Percentiles rank a stretch among this genome's conserved stretches.
Conservation (phyloP, 2,329 filamentous ascomycete species). For the Calonectria pseudoturangicola region DNA sequence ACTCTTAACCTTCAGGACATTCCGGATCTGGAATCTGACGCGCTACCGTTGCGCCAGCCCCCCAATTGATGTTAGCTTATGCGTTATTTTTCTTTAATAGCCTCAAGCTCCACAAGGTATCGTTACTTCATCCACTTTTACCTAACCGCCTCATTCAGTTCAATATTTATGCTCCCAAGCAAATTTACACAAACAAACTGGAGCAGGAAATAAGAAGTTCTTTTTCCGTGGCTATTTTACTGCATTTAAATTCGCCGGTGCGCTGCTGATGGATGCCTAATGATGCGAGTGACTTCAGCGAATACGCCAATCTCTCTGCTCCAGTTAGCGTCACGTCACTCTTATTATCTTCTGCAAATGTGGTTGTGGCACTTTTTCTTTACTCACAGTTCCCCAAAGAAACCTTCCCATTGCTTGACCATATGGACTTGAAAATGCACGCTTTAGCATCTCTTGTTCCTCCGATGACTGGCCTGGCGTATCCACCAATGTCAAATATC, state of each 20-base stretch:
- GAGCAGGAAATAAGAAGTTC: too few relatives aligned
- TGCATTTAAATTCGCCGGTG: too few relatives aligned
- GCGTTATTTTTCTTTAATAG: background rate
- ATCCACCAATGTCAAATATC: background rate
- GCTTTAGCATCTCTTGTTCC: conserved; percentile 2
- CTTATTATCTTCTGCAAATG: too few relatives aligned
- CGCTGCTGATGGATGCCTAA: too few relatives aligned
- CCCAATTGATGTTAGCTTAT: background rate
- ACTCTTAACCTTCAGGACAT: conserved; percentile 26
- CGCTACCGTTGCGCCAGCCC: conserved; percentile 27
- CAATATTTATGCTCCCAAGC: background rate
- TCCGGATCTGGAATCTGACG: conserved; percentile 18
- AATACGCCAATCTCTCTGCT: background rate
- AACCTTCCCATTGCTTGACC: background rate
- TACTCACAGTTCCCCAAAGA: background rate
- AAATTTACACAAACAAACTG: too few relatives aligned
- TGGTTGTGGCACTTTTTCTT: background rate
- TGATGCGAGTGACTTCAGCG: background rate
- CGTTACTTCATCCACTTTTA: background rate
- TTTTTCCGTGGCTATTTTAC: too few relatives aligned
- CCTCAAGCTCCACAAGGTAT: background rate
- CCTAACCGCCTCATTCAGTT: background rate
- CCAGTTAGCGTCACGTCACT: background rate
- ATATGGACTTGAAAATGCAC: background rate
- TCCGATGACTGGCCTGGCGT: background rate